Conservation (phyloP, 1,284 basidiomycete species). For the Lentinula novae-zelandiae region DNA sequence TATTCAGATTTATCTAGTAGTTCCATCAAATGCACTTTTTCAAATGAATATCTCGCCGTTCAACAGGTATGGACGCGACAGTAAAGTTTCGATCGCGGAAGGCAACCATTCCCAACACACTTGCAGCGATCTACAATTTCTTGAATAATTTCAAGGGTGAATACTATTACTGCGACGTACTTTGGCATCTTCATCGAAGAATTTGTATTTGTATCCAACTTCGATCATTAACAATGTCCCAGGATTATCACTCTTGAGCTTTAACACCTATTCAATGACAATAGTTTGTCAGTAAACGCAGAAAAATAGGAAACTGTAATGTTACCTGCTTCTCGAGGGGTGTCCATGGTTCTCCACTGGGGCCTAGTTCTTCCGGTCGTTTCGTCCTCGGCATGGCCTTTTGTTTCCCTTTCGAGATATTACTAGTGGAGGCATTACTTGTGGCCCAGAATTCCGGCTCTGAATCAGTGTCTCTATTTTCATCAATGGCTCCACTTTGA, state of each 20-base stretch:
- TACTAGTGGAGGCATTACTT: slow-evolving; percentile 44
- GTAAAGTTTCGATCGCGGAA: slow-evolving; percentile 79
- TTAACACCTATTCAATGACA: slow-evolving; percentile 44
- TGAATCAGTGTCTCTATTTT: slow-evolving; percentile 31
- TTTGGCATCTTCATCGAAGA: slow-evolving; percentile 89
- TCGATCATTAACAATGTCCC: slow-evolving; percentile 84
- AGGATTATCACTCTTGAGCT: slow-evolving; percentile 70
- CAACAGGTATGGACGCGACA: slow-evolving; percentile 80
- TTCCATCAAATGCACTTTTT: slow-evolving; percentile 60
- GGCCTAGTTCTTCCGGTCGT: slow-evolving; percentile 57
- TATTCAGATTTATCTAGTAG: slow-evolving; percentile 9
- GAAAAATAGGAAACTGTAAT: no score
- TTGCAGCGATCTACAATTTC: slow-evolving; percentile 62
- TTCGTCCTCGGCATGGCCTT: slow-evolving; percentile 29
- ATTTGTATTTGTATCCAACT: slow-evolving; percentile 86
- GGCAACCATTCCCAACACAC: slow-evolving; percentile 80
- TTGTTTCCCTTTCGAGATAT: slow-evolving; percentile 29
- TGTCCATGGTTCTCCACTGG: slow-evolving; percentile 77
- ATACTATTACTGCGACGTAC: slow-evolving; percentile 28
- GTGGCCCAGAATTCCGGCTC: slow-evolving; percentile 49
- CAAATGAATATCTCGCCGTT: slow-evolving; percentile 81
- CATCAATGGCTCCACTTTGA: slow-evolving; percentile 13
- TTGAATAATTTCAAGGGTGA: not conserved
- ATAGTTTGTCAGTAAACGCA: no score
- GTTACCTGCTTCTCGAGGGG: slow-evolving; percentile 78